Conservation (phyloP, 306 rosid species). For the Cucumis cinereus region DNA sequence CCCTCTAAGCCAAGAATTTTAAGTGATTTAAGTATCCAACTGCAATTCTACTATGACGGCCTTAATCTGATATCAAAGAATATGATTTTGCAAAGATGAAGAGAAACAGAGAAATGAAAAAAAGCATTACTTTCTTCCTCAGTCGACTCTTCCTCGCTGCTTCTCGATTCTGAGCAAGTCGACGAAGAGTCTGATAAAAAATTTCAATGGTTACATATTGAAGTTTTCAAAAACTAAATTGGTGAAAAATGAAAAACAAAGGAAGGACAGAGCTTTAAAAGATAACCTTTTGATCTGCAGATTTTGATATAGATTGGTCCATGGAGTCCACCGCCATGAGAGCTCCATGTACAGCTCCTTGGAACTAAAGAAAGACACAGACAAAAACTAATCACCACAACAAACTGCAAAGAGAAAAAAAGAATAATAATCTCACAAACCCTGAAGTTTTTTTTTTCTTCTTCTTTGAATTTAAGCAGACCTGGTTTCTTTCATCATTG, state of each 20-base stretch:
- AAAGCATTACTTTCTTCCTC: conserved; percentile 50
- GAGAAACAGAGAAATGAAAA: not conserved
- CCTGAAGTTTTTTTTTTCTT: not conserved
- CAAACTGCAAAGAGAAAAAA: not conserved
- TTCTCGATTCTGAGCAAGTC: conserved; percentile 74
- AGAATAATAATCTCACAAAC: not conserved
- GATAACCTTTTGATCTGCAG: conserved; percentile 50
- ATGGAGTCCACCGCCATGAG: conserved; percentile 41
- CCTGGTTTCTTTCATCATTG: conserved; percentile 43
- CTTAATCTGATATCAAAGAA: no score
- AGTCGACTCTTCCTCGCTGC: conserved; percentile 68
- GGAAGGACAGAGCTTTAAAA: not conserved
- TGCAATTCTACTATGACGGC: no score
- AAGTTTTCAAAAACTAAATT: not conserved
- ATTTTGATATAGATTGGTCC: conserved; percentile 32
- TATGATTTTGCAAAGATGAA: no score
- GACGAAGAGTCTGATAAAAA: conserved; percentile 34
- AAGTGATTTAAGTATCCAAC: no score
- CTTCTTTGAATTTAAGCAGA: not conserved
- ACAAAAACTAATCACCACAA: not conserved
- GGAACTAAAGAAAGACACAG: conserved; percentile 22
- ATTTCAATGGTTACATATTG: not conserved
- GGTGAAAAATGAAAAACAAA: not conserved
- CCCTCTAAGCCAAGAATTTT: not conserved
- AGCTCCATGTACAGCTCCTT: conserved; percentile 30